phyloP scores from a whole-genome alignment of 768 basidiomycete species.

The Pisolithus tinctorius region DNA sequence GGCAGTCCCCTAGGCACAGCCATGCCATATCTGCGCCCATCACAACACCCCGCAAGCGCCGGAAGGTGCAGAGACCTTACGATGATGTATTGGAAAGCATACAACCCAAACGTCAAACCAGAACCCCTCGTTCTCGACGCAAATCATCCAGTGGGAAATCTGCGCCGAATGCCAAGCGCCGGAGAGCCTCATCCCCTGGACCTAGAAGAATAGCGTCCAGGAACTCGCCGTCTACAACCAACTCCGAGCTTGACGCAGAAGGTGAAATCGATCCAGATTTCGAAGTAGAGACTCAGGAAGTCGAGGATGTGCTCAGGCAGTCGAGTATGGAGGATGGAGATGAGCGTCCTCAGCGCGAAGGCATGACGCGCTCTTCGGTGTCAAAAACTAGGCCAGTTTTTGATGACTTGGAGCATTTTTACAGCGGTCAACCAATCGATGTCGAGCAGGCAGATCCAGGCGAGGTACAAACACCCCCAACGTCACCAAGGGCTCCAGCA shows the following conservation, averaged over 20 bases:
- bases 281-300: constrained; percentile 29
- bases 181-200: constrained; percentile 25
- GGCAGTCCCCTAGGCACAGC: constrained; percentile 1
- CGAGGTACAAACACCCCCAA: neutral
- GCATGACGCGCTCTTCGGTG: neutral
- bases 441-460: constrained; percentile 15
- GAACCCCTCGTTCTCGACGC: neutral
- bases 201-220: constrained; percentile 11
- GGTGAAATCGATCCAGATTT: constrained; percentile 29
- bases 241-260: constrained; percentile 28
- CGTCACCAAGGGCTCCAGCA: neutral
- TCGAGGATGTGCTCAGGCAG: constrained; percentile 28
- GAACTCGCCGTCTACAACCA: constrained; percentile 17
- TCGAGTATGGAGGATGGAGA: constrained; percentile 16
- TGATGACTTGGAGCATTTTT: constrained; percentile 26
- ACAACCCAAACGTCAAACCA: constrained; percentile 6
- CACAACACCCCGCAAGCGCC: constrained; percentile 18
- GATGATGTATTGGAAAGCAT: constrained; percentile 4
- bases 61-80: constrained; percentile 8
- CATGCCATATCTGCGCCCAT: constrained; percentile 15
- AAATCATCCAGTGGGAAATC: constrained; percentile 5
- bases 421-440: constrained; percentile 24
- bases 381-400: constrained; percentile 12
- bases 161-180: constrained; percentile 10
- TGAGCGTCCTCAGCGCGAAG: constrained; percentile 6